Percentiles rank a stretch among this genome's conserved stretches.
Evolutionary conservation across 345 rosid species (phyloP).

Genomic region (Brassica cretica): DNA sequence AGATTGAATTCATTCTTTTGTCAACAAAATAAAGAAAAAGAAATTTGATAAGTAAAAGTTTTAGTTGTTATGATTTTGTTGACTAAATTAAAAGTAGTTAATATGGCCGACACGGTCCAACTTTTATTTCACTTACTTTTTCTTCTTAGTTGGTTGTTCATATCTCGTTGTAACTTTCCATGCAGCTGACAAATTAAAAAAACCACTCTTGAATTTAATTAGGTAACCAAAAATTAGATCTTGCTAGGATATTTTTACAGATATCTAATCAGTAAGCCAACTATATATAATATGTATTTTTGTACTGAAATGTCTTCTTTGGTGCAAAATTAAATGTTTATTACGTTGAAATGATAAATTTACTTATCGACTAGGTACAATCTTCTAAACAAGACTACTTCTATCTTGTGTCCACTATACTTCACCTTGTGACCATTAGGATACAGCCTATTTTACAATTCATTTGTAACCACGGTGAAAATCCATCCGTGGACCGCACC

Average conservation of each 20-base stretch:
- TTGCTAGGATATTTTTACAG: neutral
- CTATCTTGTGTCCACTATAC: no score
- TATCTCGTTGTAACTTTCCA: neutral
- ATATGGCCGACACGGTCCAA: constrained; percentile 34
- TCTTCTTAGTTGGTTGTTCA: constrained; percentile 9
- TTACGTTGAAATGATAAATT: neutral
- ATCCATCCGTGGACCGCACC: no score
- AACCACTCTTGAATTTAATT: neutral
- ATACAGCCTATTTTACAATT: no score
- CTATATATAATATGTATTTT: neutral
- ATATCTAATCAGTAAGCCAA: neutral
- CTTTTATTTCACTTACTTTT: neutral
- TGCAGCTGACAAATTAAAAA: neutral
- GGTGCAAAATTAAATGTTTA: neutral
- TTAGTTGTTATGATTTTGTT: constrained; percentile 15
- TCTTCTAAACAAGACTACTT: neutral
- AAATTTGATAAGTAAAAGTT: neutral
- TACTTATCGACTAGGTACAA: neutral
- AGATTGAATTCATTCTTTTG: constrained; percentile 11
- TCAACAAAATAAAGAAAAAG: neutral
- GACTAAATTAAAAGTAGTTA: constrained; percentile 17
- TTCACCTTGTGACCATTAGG: no score
- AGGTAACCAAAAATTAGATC: neutral
- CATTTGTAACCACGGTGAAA: no score
- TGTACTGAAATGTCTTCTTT: neutral